Evolutionary conservation across 2,329 filamentous ascomycete species (phyloP).

Genomic region (Penicillium sp.): DNA sequence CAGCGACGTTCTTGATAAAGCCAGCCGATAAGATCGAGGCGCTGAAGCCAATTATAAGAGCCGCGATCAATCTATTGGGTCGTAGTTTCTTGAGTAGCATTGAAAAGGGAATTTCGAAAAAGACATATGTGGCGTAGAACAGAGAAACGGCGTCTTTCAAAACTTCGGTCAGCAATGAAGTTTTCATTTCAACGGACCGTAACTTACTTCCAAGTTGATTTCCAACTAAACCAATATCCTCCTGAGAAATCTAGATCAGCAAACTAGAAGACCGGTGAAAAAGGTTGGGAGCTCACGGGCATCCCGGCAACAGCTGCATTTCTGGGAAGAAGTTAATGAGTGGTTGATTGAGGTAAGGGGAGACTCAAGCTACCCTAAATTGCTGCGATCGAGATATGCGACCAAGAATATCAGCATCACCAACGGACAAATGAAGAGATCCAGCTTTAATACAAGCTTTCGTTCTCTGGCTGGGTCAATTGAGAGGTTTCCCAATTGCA

Average conservation of each 20-base stretch:
- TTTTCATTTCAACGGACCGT: slow-evolving; percentile 27
- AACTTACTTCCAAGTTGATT: slow-evolving; percentile 36
- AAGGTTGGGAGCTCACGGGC: slow-evolving; percentile 4
- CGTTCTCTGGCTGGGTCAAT: slow-evolving; percentile 46
- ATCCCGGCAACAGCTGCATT: slow-evolving; percentile 19
- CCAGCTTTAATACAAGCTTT: slow-evolving; percentile 47
- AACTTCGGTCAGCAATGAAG: neutral
- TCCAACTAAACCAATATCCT: slow-evolving; percentile 40
- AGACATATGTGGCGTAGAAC: slow-evolving; percentile 50
- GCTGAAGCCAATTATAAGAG: slow-evolving; percentile 41
- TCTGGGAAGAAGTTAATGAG: slow-evolving; percentile 6
- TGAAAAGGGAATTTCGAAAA: slow-evolving; percentile 47
- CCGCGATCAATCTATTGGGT: slow-evolving; percentile 33
- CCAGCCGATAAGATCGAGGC: slow-evolving; percentile 45
- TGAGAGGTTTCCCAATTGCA: slow-evolving; percentile 16
- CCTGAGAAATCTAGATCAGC: slow-evolving; percentile 9
- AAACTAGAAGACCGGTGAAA: neutral
- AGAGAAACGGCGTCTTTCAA: slow-evolving; percentile 43
- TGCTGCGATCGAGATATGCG: slow-evolving; percentile 55
- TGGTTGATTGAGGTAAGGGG: neutral
- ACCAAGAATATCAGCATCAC: slow-evolving; percentile 56
- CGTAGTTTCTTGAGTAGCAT: slow-evolving; percentile 46
- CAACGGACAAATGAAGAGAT: slow-evolving; percentile 48
- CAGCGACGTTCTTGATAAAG: slow-evolving; percentile 37
- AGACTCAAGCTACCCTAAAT: slow-evolving; percentile 46